Evolutionary conservation across 495 filamentous ascomycete genomes (phyloP).

Genomic region (Tetracladium setigerum): DNA sequence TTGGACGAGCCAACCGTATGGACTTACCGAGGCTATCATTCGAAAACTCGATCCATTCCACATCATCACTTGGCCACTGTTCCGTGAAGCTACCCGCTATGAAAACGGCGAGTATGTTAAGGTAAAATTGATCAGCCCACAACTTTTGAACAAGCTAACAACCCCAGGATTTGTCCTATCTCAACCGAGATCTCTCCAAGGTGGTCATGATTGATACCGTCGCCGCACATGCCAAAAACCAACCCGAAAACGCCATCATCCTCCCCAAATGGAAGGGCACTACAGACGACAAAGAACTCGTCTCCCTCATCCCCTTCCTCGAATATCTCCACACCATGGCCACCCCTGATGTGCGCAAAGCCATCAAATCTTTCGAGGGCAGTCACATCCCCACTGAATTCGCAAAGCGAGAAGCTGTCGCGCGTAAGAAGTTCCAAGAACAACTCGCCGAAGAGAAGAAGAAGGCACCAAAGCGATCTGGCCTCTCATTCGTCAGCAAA

Average conservation of each 20-base stretch:
- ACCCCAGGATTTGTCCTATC: slow-evolving; percentile 79
- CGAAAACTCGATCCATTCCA: slow-evolving; percentile 94
- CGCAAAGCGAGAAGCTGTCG: slow-evolving; percentile 74
- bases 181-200: slow-evolving; percentile 92
- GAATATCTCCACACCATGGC: slow-evolving; percentile 96
- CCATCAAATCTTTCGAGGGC: slow-evolving; percentile 83
- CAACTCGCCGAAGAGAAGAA: slow-evolving; percentile 63
- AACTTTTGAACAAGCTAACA: background rate
- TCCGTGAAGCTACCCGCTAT: slow-evolving; percentile 90
- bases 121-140: slow-evolving; percentile 43
- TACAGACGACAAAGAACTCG: slow-evolving; percentile 71
- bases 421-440: slow-evolving; percentile 72
- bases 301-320: slow-evolving; percentile 86
- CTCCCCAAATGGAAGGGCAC: slow-evolving; percentile 85
- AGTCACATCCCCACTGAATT: slow-evolving; percentile 83
- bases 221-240: slow-evolving; percentile 65
- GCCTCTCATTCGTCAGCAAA: slow-evolving; percentile 54
- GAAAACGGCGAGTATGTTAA: slow-evolving; percentile 94
- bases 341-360: slow-evolving; percentile 71
- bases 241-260: slow-evolving; percentile 91
- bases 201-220: slow-evolving; percentile 89
- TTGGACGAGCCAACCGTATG: slow-evolving; percentile 79
- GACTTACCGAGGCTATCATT: slow-evolving; percentile 77
- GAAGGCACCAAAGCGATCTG: slow-evolving; percentile 40
- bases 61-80: slow-evolving; percentile 91